These are phyloP conservation scores for Saturnispora silvae DNA, from an alignment of 805 yeast species.

Conservation along the genomic window DNA sequence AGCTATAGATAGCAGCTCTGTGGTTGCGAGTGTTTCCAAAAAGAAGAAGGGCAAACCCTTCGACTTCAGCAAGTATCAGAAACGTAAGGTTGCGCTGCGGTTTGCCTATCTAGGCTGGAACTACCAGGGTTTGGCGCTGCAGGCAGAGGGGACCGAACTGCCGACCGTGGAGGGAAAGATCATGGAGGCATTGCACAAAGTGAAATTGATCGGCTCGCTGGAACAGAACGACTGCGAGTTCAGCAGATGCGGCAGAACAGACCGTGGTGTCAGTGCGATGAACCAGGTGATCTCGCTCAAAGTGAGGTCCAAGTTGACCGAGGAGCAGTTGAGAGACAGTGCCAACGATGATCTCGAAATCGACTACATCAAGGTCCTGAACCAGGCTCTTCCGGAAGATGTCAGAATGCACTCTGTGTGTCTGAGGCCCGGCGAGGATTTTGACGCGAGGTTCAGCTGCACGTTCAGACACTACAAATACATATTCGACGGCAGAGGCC, in stretches of 20 bases:
- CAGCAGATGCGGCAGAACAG: constrained; percentile 92
- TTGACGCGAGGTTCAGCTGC: constrained; percentile 93
- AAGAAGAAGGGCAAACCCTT: constrained; percentile 33
- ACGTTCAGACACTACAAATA: constrained; percentile 77
- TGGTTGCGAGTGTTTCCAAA: constrained; percentile 1
- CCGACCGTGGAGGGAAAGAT: constrained; percentile 83
- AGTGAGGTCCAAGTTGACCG: constrained; percentile 57
- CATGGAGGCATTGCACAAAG: constrained; percentile 56
- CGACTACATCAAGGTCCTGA: constrained; percentile 65
- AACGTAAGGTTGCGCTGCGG: constrained; percentile 64
- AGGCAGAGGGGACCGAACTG: constrained; percentile 60
- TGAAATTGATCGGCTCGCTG: constrained; percentile 51
- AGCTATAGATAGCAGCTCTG: not conserved
- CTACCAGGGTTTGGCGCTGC: constrained; percentile 83
- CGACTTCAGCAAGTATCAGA: constrained; percentile 53
- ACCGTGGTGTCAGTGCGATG: constrained; percentile 94
- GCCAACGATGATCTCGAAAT: constrained; percentile 56
- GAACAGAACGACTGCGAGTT: constrained; percentile 58
- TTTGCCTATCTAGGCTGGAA: constrained; percentile 93
- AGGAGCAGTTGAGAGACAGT: constrained; percentile 51
- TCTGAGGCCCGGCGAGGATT: constrained; percentile 68
- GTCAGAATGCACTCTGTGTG: constrained; percentile 76
- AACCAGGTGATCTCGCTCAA: constrained; percentile 80
- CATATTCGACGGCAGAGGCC: constrained; percentile 44
- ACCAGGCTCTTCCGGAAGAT: constrained; percentile 70